Evolutionary conservation across 768 basidiomycete species (phyloP).

Genomic region (Tricholoma sp.): DNA sequence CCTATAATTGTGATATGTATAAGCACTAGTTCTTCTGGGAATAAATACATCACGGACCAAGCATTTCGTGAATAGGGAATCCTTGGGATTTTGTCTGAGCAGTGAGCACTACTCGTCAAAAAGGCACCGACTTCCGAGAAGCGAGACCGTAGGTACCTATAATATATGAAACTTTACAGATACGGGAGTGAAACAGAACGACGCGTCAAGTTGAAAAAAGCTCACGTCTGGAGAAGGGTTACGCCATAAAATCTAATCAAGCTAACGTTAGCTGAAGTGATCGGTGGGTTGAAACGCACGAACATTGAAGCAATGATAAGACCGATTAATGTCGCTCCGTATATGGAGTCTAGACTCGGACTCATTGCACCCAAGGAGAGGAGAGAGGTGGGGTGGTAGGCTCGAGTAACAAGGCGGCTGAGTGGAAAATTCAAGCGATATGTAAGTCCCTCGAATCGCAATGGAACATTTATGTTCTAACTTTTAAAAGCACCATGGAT

Average conservation of each 20-base stretch:
- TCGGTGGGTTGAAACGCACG: constrained; percentile 11
- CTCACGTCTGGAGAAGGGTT: constrained; percentile 39
- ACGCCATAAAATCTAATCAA: constrained; percentile 39
- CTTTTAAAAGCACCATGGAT: too few species aligned
- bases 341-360: constrained; percentile 28
- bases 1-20: constrained; percentile 17
- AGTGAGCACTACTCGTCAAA: constrained; percentile 13
- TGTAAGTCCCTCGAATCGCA: too few species aligned
- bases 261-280: constrained; percentile 2
- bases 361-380: constrained; percentile 1
- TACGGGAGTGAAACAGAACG: not conserved
- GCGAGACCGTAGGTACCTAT: constrained; percentile 24
- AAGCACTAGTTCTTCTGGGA: not conserved
- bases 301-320: constrained; percentile 40
- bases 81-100: too few species aligned
- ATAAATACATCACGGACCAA: constrained; percentile 25
- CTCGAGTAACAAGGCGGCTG: too few species aligned
- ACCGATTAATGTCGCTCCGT: constrained; percentile 42
- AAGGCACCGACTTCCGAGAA: not conserved
- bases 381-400: not conserved
- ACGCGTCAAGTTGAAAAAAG: constrained; percentile 1
- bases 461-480: too few species aligned
- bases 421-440: not conserved
- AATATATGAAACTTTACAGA: constrained; percentile 34
- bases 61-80: constrained; percentile 32